Evolutionary conservation across 495 filamentous ascomycete species (phyloP).

Genomic region (Halenospora varia): DNA sequence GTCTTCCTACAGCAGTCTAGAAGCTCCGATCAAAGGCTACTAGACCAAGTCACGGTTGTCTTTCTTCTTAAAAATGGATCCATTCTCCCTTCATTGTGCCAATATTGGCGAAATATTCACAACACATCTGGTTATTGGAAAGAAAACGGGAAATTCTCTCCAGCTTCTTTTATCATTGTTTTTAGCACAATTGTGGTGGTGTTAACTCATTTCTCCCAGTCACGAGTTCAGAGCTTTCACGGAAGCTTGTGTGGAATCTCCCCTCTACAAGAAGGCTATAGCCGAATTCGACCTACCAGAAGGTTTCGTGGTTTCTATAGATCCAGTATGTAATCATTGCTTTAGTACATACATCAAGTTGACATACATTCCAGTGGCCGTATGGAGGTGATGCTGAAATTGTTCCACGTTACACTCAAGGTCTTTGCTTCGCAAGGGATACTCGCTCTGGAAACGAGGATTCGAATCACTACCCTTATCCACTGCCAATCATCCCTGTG

Average conservation of each 20-base stretch:
- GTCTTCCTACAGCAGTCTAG: too few relatives aligned
- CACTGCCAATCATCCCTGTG: conserved; percentile 27
- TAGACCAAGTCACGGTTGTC: too few relatives aligned
- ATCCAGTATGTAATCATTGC: too few relatives aligned
- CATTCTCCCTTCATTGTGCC: too few relatives aligned
- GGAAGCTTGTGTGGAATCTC: conserved; percentile 52
- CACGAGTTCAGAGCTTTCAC: conserved; percentile 59
- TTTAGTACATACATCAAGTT: too few relatives aligned
- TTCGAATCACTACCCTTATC: conserved; percentile 26
- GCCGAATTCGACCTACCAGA: conserved; percentile 58
- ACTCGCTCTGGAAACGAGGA: conserved; percentile 20
- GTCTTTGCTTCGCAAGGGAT: conserved; percentile 38
- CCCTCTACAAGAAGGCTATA: conserved; percentile 40
- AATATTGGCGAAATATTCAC: too few relatives aligned
- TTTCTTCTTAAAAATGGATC: too few relatives aligned
- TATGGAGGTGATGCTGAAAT: conserved; percentile 8
- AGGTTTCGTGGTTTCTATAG: conserved; percentile 51
- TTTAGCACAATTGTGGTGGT: not conserved
- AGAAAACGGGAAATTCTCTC: too few relatives aligned
- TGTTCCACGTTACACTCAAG: too few relatives aligned
- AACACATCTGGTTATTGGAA: too few relatives aligned
- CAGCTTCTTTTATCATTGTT: too few relatives aligned
- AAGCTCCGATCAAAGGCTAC: too few relatives aligned
- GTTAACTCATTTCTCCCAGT: conserved; percentile 29
- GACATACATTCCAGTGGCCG: conserved; percentile 3